Percentiles rank a stretch among this genome's conserved stretches.
These are phyloP conservation scores for Huntiella abstrusa DNA, from an alignment of 2,329 filamentous ascomycete genomes.

Conservation along the genomic window DNA sequence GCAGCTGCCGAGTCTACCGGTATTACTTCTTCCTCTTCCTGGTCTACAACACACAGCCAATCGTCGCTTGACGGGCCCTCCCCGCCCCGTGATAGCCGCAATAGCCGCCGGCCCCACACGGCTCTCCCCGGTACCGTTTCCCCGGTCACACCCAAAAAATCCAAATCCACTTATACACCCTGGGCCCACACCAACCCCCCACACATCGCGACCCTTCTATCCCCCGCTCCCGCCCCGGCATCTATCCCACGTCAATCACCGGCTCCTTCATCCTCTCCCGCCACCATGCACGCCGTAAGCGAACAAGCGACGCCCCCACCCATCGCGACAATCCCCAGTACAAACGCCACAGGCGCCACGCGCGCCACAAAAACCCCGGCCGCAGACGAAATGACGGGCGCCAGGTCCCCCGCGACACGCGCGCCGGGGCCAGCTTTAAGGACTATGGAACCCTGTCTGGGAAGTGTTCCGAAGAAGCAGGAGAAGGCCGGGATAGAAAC, in stretches of 20 bases:
- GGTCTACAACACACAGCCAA: not conserved
- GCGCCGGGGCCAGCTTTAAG: too few species aligned
- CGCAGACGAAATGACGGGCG: too few species aligned
- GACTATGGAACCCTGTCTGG: too few species aligned
- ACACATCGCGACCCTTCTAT: not conserved
- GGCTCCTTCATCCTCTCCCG: not conserved
- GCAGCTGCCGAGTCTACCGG: not conserved
- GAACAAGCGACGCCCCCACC: too few species aligned
- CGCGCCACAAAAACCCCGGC: too few species aligned
- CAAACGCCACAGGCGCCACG: slow-evolving; percentile 1
- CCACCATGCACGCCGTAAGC: not conserved
- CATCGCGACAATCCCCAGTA: not conserved
- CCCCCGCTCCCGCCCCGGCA: slow-evolving; percentile 1
- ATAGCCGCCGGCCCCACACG: too few species aligned
- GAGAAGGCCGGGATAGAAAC: too few species aligned
- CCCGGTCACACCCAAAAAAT: not conserved
- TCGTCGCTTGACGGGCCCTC: slow-evolving; percentile 2
- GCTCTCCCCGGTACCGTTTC: not conserved
- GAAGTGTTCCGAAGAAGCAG: too few species aligned
- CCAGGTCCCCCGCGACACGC: too few species aligned
- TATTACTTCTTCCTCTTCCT: not conserved
- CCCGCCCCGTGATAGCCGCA: slow-evolving; percentile 2
- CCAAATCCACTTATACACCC: too few species aligned
- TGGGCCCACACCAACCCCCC: too few species aligned
- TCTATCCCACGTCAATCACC: not conserved